phyloP scores from a whole-genome alignment of 2,329 filamentous ascomycete species.

The Cercospora janseana region DNA sequence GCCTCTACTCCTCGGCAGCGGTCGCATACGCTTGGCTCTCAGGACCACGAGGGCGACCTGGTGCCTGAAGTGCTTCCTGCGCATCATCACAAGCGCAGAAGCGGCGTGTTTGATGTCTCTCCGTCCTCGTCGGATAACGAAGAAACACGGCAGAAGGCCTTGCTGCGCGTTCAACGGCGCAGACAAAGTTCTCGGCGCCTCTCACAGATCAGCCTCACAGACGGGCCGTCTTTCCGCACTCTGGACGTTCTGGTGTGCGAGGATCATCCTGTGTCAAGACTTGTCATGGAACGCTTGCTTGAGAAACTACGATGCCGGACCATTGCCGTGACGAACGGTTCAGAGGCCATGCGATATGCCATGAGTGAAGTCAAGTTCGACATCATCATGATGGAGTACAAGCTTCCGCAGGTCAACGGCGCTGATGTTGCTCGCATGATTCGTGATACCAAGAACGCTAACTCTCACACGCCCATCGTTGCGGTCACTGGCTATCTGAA shows the following conservation, averaged over 20 bases:
- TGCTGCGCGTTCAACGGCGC: constrained; percentile 86
- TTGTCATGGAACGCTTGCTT: constrained; percentile 98
- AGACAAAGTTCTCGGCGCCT: constrained; percentile 93
- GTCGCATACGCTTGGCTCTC: constrained; percentile 89
- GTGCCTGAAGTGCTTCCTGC: constrained; percentile 60
- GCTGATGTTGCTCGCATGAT: constrained; percentile 97
- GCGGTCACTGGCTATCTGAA: constrained; percentile 98
- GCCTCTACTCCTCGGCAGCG: constrained; percentile 67
- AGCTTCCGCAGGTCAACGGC: constrained; percentile 89
- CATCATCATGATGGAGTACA: constrained; percentile 97
- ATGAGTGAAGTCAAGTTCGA: constrained; percentile 98
- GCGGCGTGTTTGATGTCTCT: constrained; percentile 93
- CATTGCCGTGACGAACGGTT: constrained; percentile 84
- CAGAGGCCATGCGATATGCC: constrained; percentile 88
- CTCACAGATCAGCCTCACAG: constrained; percentile 83
- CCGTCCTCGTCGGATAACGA: constrained; percentile 98
- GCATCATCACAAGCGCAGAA: constrained; percentile 80
- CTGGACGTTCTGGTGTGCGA: constrained; percentile 95
- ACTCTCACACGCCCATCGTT: constrained; percentile 91
- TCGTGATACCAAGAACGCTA: constrained; percentile 91
- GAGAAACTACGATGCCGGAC: constrained; percentile 94
- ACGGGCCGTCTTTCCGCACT: constrained; percentile 82
- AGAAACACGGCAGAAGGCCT: constrained; percentile 82
- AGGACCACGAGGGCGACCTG: constrained; percentile 71
- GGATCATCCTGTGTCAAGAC: constrained; percentile 90